Conservation (phyloP, 148 eudicot genomes). For the Persicaria tinctoria region DNA sequence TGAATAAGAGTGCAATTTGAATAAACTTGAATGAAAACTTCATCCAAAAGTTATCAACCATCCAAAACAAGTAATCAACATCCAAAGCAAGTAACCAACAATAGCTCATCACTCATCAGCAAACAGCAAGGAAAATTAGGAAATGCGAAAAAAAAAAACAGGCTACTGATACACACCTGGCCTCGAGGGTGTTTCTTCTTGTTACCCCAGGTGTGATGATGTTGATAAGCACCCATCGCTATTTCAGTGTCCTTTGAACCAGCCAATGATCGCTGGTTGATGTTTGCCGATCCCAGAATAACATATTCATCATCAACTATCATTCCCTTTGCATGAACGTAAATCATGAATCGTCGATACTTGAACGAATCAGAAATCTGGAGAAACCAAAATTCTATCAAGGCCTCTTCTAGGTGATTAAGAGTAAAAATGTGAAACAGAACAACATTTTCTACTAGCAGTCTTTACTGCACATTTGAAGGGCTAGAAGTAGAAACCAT, state of each 20-base stretch:
- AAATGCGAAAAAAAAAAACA: not conserved
- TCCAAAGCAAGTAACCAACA: not conserved
- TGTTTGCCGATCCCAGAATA: slow-evolving; percentile 73
- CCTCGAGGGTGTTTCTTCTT: slow-evolving; percentile 58
- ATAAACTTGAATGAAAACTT: not conserved
- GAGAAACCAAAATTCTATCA: slow-evolving; percentile 9
- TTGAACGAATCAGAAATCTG: slow-evolving; percentile 60
- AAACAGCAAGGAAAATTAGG: not conserved
- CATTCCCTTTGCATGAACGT: slow-evolving; percentile 90
- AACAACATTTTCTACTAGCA: not conserved
- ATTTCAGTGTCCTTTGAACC: slow-evolving; percentile 88
- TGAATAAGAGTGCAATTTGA: not conserved
- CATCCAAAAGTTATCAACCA: not conserved
- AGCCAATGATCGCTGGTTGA: slow-evolving; percentile 79
- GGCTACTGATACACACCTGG: slow-evolving; percentile 41
- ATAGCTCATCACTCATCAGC: not conserved
- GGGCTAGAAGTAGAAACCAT: not conserved
- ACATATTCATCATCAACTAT: slow-evolving; percentile 77
- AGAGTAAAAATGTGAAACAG: not conserved
- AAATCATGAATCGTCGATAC: slow-evolving; percentile 64
- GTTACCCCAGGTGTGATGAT: slow-evolving; percentile 48
- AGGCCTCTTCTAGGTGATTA: not conserved
- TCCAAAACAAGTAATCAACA: not conserved
- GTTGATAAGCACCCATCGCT: slow-evolving; percentile 88
- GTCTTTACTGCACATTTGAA: not conserved